Evolutionary conservation across 192 early-diverging fungal species (phyloP).

Genomic region (Coemansia sp.): DNA sequence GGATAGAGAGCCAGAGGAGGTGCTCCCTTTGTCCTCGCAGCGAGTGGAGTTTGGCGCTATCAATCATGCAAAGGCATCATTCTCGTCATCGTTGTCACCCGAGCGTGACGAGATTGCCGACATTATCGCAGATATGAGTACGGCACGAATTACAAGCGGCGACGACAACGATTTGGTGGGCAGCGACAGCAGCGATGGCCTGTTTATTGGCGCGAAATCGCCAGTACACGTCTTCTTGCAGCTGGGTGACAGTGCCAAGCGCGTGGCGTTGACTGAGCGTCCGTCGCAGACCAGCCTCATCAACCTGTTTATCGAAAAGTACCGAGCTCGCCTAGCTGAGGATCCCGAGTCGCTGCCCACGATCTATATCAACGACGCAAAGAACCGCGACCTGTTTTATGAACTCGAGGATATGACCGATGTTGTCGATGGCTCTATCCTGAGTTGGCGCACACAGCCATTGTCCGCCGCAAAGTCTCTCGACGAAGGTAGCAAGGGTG

Average conservation of each 20-base stretch:
- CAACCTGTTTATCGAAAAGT: slow-evolving; percentile 76
- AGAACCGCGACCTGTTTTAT: slow-evolving; percentile 55
- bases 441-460: slow-evolving; percentile 33
- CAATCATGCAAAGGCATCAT: slow-evolving; percentile 15
- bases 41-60: slow-evolving; percentile 44
- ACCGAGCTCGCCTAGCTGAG: slow-evolving; percentile 61
- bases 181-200: slow-evolving; percentile 7
- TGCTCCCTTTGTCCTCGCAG: slow-evolving; percentile 22
- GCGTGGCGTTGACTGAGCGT: slow-evolving; percentile 55
- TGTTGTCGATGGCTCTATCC: slow-evolving; percentile 58
- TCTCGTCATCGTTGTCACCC: slow-evolving; percentile 19
- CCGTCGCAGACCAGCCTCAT: slow-evolving; percentile 59
- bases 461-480: neutral
- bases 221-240: slow-evolving; percentile 57
- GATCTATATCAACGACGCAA: slow-evolving; percentile 66
- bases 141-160: slow-evolving; percentile 16
- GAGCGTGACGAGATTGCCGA: slow-evolving; percentile 49
- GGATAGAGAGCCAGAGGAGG: slow-evolving; percentile 8
- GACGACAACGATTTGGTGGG: slow-evolving; percentile 1
- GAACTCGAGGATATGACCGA: slow-evolving; percentile 66
- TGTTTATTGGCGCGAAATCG: neutral
- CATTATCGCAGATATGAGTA: slow-evolving; percentile 53
- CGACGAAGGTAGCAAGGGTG: neutral
- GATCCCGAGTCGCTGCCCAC: slow-evolving; percentile 60
- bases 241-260: slow-evolving; percentile 64